Conservation (phyloP, 305 asterid genomes). For the Solanum hybrid region DNA sequence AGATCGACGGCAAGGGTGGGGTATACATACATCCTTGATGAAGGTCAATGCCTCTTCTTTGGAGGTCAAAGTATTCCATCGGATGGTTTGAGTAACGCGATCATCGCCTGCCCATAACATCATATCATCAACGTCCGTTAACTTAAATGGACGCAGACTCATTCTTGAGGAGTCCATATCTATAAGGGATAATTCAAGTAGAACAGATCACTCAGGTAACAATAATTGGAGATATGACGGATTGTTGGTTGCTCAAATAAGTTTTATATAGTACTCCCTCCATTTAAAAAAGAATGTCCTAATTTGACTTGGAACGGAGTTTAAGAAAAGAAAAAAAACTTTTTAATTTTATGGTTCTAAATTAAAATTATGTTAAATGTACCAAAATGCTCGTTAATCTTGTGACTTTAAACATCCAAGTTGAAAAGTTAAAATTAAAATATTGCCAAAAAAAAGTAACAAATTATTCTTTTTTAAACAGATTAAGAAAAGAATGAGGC, state of each 20-base stretch:
- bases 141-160: not conserved
- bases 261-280: too few species aligned
- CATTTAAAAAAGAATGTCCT: too few species aligned
- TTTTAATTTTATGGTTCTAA: too few species aligned
- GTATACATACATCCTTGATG: conserved; percentile 24
- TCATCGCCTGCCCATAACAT: conserved; percentile 37
- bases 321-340: too few species aligned
- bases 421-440: too few species aligned
- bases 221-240: not conserved
- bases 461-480: too few species aligned
- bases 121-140: conserved; percentile 16
- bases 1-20: conserved; percentile 40
- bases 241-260: not conserved
- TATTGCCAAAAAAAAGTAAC: too few species aligned
- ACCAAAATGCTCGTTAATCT: too few species aligned
- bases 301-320: too few species aligned
- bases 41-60: conserved; percentile 32
- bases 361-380: too few species aligned
- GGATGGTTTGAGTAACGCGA: conserved; percentile 20
- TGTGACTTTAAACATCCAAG: too few species aligned
- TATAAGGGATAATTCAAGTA: not conserved
- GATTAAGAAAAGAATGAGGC: too few species aligned
- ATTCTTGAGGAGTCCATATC: not conserved
- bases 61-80: conserved; percentile 28
- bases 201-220: not conserved